These are phyloP conservation scores for Xylaria sp. DNA, from an alignment of 2,329 filamentous ascomycete genomes.

Conservation along the genomic window DNA sequence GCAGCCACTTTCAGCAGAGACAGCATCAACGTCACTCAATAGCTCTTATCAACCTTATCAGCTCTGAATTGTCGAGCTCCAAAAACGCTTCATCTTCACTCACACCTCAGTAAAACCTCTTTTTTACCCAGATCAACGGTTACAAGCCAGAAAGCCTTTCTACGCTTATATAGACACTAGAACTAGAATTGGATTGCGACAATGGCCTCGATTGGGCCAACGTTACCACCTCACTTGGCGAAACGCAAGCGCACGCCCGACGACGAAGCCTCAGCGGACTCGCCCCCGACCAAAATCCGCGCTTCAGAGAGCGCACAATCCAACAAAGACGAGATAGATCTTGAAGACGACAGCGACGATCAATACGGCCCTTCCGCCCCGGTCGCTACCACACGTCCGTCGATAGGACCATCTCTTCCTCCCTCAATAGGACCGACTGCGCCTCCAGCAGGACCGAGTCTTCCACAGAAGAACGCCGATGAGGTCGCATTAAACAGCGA, in stretches of 20 bases:
- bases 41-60: neutral
- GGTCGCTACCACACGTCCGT: conserved; percentile 9
- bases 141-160: neutral
- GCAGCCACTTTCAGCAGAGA: neutral
- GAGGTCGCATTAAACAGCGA: conserved; percentile 59
- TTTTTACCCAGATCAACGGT: neutral
- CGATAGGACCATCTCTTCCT: conserved; percentile 27
- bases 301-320: conserved; percentile 53
- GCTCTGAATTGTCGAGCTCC: neutral
- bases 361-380: conserved; percentile 40
- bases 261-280: conserved; percentile 51
- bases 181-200: conserved; percentile 21
- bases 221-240: conserved; percentile 72
- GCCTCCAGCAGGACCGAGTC: conserved; percentile 25
- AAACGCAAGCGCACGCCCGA: conserved; percentile 69
- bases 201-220: conserved; percentile 77
- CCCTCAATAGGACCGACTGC: conserved; percentile 32
- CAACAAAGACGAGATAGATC: conserved; percentile 57
- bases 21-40: conserved; percentile 17
- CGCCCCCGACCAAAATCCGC: conserved; percentile 58
- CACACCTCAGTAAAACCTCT: neutral
- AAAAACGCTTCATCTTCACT: neutral
- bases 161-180: neutral
- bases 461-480: conserved; percentile 49
- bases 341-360: conserved; percentile 44